Conservation (phyloP, 2,329 filamentous ascomycete genomes). For the Nemania abortiva region DNA sequence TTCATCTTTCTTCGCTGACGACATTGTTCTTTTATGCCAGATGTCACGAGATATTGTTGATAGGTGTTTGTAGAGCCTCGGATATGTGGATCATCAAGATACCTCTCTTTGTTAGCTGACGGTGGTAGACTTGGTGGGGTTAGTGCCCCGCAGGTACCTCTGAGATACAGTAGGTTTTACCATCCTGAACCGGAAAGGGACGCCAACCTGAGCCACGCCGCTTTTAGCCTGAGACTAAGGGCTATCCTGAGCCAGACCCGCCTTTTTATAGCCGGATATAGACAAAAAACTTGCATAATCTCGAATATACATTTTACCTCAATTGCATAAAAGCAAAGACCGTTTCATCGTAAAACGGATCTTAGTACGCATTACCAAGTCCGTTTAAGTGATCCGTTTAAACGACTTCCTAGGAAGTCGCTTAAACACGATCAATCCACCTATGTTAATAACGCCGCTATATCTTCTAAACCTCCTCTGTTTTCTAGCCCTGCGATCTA, state of each 20-base stretch:
- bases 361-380: not conserved
- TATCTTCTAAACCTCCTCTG: conserved; percentile 15
- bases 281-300: not conserved
- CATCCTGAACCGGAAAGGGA: no score
- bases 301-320: conserved; percentile 3
- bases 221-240: no score
- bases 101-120: no score
- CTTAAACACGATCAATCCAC: conserved; percentile 9
- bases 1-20: conserved; percentile 46
- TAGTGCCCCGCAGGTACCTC: not conserved
- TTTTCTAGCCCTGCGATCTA: conserved; percentile 21
- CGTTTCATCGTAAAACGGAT: conserved; percentile 17
- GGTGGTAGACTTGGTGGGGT: no score
- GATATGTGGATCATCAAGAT: no score
- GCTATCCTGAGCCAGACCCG: not conserved
- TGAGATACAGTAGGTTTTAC: not conserved
- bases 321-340: conserved; percentile 20
- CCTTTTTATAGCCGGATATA: not conserved
- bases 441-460: conserved; percentile 4
- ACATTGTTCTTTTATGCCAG: conserved; percentile 39
- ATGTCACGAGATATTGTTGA: not conserved
- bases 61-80: no score
- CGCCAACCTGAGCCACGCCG: no score
- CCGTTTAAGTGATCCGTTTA: conserved; percentile 1
- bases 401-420: not conserved